Evolutionary conservation across 495 filamentous ascomycete genomes (phyloP).

Genomic region (Neurospora sp.): DNA sequence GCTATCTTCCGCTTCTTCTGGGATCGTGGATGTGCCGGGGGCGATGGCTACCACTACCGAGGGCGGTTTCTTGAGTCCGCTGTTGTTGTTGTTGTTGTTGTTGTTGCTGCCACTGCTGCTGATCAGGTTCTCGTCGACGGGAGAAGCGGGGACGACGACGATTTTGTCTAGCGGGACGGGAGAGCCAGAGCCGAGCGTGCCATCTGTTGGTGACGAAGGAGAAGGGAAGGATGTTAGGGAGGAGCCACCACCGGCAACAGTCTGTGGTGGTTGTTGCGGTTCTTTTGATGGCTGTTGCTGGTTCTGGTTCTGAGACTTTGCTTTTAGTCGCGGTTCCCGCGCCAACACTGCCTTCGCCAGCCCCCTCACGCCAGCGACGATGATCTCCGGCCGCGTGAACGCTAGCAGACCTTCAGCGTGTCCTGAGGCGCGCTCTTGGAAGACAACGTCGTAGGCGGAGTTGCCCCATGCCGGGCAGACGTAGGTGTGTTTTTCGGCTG

Average conservation of each 20-base stretch:
- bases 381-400: constrained; percentile 32
- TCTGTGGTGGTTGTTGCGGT: neutral
- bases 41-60: neutral
- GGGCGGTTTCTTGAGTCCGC: neutral
- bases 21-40: neutral
- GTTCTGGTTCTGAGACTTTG: neutral
- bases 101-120: neutral
- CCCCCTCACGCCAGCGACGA: constrained; percentile 27
- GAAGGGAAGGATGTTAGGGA: neutral
- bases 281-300: neutral
- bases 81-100: neutral
- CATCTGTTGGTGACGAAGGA: neutral
- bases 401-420: constrained; percentile 23
- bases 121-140: neutral
- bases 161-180: neutral
- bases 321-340: constrained; percentile 21
- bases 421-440: constrained; percentile 22
- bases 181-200: neutral
- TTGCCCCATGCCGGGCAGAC: constrained; percentile 36
- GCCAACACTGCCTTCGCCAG: constrained; percentile 26
- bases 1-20: neutral
- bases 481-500: constrained; percentile 20
- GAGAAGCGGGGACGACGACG: neutral
- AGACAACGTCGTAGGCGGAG: constrained; percentile 29
- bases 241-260: neutral